Percentiles rank a stretch among this genome's conserved stretches.
These are phyloP conservation scores for Chionographis japonica DNA, from an alignment of 106 monocot species.

Conservation along the genomic window DNA sequence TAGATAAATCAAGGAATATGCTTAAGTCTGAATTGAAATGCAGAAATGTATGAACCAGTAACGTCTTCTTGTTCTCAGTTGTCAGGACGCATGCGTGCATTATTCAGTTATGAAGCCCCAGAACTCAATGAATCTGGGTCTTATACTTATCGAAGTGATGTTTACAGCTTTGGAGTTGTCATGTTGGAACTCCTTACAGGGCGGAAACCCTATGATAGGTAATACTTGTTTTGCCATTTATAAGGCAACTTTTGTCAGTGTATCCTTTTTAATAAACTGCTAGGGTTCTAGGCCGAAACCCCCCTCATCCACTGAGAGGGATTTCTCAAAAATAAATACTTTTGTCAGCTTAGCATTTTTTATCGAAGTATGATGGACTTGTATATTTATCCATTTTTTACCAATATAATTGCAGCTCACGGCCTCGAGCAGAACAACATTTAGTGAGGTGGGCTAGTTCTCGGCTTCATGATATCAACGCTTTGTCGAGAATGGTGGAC, in stretches of 20 bases:
- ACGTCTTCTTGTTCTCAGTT: conserved; percentile 31
- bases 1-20: too few relatives aligned
- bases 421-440: conserved; percentile 74
- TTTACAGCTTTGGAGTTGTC: conserved; percentile 98
- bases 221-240: not conserved
- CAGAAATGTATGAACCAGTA: too few relatives aligned
- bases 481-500: conserved; percentile 83
- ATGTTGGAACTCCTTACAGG: conserved; percentile 97
- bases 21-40: too few relatives aligned
- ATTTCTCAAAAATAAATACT: too few relatives aligned
- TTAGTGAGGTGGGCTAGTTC: conserved; percentile 92
- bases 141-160: conserved; percentile 69
- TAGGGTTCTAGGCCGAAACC: too few relatives aligned
- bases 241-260: too few relatives aligned
- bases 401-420: conserved; percentile 43
- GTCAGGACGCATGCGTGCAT: conserved; percentile 60
- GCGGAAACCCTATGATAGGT: conserved; percentile 92
- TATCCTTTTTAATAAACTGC: too few relatives aligned
- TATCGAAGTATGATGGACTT: not conserved
- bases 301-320: too few relatives aligned
- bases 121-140: conserved; percentile 75
- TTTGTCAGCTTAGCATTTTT: too few relatives aligned
- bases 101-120: conserved; percentile 85
- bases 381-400: not conserved
- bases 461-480: conserved; percentile 84